Evolutionary conservation across 176 grass and related monocot genomes (phyloP), one percentile per base, ranked within the genome.

Genomic region (Echinochloa phyllopogon): DNA sequence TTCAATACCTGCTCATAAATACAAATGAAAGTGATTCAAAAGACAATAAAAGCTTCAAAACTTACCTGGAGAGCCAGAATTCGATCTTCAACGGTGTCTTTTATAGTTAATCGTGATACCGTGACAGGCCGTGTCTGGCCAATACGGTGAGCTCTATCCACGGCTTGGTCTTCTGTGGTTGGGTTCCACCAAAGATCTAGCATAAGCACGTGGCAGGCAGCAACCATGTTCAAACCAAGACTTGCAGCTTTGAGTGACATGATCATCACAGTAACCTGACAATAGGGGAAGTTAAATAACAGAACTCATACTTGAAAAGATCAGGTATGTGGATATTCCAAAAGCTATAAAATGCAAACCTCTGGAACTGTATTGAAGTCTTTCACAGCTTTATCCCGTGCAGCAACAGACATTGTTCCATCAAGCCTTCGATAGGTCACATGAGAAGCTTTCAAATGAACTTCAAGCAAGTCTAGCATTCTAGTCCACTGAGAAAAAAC

Each of bases 181-280:
- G 96, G 96, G 64, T 99, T 99, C 96, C 96, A 99, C 96, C 96
- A 99, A 63, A 99, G 88, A 79, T 99, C 96, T 59, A 99, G 94
- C 72, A 99, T 89, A 85, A 99, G 88, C 10, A 99, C 93, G 67
- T 99, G 96, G 50, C 93, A 99, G 39, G 96, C 96, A 59, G 92
- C 93, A 38, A 99, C 96, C 96, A 99, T 94, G 74, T 99, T 99
- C 37, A 99, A 86, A 76, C 96, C 93, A 83, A 99, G 93, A 87
- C 94, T 99, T 27, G 93, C 96, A 58, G 96, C 96, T 87, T 99
- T 99, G 14, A 99, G 89, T 52, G 96, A 99, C 96, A 99, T 99
- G 74, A 99, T 96, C 89, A 99, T 99, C 62, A 99, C 96, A 51
- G 88, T 89, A 76, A 99, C 96, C 96, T 99, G 77, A 24, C 18